Evolutionary conservation across 352 stramenopile species (phyloP).

Genomic region (Globisporangium okanoganense): DNA sequence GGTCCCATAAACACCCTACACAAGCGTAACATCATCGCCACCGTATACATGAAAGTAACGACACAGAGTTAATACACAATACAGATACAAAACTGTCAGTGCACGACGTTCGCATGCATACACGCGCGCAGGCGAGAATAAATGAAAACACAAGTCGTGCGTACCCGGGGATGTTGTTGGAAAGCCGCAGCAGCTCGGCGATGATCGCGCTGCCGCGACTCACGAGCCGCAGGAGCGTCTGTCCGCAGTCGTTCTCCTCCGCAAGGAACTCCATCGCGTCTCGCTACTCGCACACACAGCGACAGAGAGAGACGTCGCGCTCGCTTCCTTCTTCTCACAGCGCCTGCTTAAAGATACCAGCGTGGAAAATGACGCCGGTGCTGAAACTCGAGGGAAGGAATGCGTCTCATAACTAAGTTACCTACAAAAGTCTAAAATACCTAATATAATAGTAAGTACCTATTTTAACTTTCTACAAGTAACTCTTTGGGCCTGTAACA

Average conservation of each 20-base stretch:
- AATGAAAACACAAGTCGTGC: background rate
- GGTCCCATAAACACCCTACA: constrained; percentile 80
- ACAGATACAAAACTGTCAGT: constrained; percentile 1
- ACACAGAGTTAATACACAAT: background rate
- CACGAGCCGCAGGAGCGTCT: constrained; percentile 92
- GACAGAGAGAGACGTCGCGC: background rate
- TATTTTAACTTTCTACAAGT: too few species aligned
- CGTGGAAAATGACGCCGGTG: background rate
- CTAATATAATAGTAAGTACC: too few species aligned
- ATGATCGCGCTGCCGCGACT: constrained; percentile 90
- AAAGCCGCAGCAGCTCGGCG: constrained; percentile 90
- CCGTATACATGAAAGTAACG: background rate
- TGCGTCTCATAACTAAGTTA: too few species aligned
- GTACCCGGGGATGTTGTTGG: constrained; percentile 88
- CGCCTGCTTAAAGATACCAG: constrained; percentile 5
- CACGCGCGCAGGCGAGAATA: background rate
- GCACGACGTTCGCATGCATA: background rate
- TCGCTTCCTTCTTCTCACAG: background rate
- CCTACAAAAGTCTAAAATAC: too few species aligned
- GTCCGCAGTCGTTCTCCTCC: constrained; percentile 93
- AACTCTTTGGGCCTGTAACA: too few species aligned
- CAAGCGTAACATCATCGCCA: background rate
- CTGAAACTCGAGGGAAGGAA: constrained; percentile 6
- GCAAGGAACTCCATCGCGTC: constrained; percentile 81
- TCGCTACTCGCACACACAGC: background rate